Base-by-base conservation (phyloP, 2,329 filamentous ascomycete genomes). In the Pezicula neosporulosa region DNA sequence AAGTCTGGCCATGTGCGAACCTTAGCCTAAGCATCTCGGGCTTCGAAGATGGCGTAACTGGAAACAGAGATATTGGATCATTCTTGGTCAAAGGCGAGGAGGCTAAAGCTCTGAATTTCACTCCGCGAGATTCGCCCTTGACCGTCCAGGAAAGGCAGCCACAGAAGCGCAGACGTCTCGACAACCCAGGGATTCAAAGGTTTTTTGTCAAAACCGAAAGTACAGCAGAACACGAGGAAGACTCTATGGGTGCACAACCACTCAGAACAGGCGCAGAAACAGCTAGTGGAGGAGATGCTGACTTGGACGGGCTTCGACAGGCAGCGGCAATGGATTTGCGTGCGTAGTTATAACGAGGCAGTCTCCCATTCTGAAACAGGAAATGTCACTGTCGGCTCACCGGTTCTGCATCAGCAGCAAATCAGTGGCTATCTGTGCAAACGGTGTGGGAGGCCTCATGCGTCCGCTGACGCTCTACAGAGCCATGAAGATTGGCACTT, bases 401-500 rank as follows among this genome's bases (percentile, higher is more conserved):
- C 63, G 51, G 60, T 57, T 59, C 63, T 63, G 46, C 60, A 68
- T 44, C 68, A 70, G 59, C 57, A 58, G 49, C 62, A 66, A 61
- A 67, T 69, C 56, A 66, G 63, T 36, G 63, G 70, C 41, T 70
- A 75, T 60, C 61, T 68, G 38, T 96, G 90, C 68, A 66, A 74
- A 46, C 82, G 82, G 56, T 96, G 91, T 68, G 77, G 79, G 53
- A 77, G 79, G 61, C 65, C 67, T n/a, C 73, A 94, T 33, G 74
- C 77, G 12, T 73, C 76, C 37, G 65, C 73, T 24, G 81, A 86
- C 50, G 78, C 80, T 60, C 65, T 83, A 44, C 80, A 85, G 58
- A 92, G 89, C 70, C 94, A 99, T 68, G 77, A 86, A 49, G 94
- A 99, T 68, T 97, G 92, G 86, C 94, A 99, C 71, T 87, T 96